These are phyloP conservation scores for Coleophoma eucalyptorum DNA, from an alignment of 2,329 filamentous ascomycete species.

Conservation along the genomic window DNA sequence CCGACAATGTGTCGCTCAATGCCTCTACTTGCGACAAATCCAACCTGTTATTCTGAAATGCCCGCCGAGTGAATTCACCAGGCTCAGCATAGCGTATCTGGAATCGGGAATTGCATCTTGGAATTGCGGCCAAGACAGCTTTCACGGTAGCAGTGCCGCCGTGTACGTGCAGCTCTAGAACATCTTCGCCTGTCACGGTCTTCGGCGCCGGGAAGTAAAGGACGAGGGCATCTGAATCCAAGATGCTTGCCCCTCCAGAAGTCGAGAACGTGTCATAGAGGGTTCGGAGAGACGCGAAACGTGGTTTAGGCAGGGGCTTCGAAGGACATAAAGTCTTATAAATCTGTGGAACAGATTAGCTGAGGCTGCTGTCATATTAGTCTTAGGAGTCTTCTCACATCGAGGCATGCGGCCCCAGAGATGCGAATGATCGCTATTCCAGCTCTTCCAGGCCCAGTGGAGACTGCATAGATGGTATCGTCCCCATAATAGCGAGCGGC, in stretches of 20 bases:
- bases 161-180: slow-evolving; percentile 92
- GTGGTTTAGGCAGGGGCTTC: slow-evolving; percentile 49
- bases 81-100: slow-evolving; percentile 83
- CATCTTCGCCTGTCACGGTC: slow-evolving; percentile 87
- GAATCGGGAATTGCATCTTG: slow-evolving; percentile 37
- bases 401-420: slow-evolving; percentile 72
- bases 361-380: background rate
- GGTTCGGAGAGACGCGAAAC: slow-evolving; percentile 68
- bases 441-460: slow-evolving; percentile 78
- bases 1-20: slow-evolving; percentile 57
- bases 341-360: slow-evolving; percentile 42
- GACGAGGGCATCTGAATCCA: slow-evolving; percentile 74
- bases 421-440: slow-evolving; percentile 89
- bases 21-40: slow-evolving; percentile 81
- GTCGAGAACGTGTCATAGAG: slow-evolving; percentile 57
- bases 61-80: slow-evolving; percentile 90
- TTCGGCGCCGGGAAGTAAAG: slow-evolving; percentile 78
- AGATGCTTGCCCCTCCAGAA: slow-evolving; percentile 25
- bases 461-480: slow-evolving; percentile 87
- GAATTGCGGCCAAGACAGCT: slow-evolving; percentile 77
- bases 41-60: slow-evolving; percentile 82
- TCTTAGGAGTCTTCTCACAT: slow-evolving; percentile 40
- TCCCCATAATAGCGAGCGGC: background rate
- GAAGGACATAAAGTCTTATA: slow-evolving; percentile 59
- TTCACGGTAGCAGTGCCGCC: slow-evolving; percentile 86